These are phyloP conservation scores for Candida boleticola DNA, from an alignment of 805 yeast species.

Conservation along the genomic window DNA sequence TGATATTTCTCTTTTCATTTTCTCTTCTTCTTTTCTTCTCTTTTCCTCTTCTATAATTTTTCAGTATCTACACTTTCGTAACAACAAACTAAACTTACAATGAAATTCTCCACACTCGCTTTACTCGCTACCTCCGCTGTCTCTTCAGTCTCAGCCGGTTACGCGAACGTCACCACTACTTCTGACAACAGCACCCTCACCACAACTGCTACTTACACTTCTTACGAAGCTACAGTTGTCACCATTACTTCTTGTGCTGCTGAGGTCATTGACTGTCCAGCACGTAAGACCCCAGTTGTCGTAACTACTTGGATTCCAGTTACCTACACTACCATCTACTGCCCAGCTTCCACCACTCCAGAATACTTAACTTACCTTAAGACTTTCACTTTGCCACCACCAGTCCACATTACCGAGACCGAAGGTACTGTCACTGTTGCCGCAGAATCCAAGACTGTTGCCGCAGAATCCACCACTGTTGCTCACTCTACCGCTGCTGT, in stretches of 20 bases:
- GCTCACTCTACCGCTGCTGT: neutral
- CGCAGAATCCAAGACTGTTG: neutral
- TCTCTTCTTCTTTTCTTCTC: no score
- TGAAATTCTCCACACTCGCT: slow-evolving; percentile 17
- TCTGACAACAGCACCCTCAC: slow-evolving; percentile 12
- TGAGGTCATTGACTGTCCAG: slow-evolving; percentile 10
- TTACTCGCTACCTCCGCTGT: slow-evolving; percentile 18
- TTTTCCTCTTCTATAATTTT: no score
- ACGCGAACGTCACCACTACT: slow-evolving; percentile 2
- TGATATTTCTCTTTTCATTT: no score
- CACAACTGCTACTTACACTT: slow-evolving; percentile 5
- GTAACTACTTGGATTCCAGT: slow-evolving; percentile 3
- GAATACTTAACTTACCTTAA: neutral
- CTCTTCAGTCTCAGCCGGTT: slow-evolving; percentile 16
- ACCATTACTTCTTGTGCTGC: slow-evolving; percentile 17
- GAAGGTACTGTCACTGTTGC: neutral
- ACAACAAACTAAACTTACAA: no score
- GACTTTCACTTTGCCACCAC: neutral
- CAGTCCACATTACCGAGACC: neutral
- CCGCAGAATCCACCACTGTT: neutral
- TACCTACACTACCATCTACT: slow-evolving; percentile 6
- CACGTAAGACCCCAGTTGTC: slow-evolving; percentile 2
- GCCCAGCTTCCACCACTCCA: slow-evolving; percentile 7
- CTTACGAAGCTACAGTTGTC: slow-evolving; percentile 7
- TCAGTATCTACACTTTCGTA: no score